A percentile compares a stretch with the other conserved stretches of the same genome.
These are phyloP conservation scores for Malassezia nana DNA, from an alignment of 1,284 basidiomycete genomes.

Conservation along the genomic window DNA sequence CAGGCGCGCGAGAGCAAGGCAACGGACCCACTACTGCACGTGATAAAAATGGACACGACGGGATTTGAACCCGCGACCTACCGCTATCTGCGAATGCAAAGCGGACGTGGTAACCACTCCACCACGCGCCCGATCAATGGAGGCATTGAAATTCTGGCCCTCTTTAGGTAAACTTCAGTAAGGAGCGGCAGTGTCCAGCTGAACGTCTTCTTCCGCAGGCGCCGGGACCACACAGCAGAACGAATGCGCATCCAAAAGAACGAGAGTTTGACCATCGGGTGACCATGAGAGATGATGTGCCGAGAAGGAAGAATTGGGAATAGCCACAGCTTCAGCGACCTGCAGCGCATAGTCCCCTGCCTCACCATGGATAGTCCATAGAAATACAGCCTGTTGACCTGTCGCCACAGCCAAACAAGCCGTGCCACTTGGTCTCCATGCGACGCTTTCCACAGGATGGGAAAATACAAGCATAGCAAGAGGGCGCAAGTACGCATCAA, in stretches of 20 bases:
- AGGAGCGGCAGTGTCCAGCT: not conserved
- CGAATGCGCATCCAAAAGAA: not conserved
- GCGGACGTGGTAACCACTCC: slow-evolving; percentile 23
- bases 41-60: slow-evolving; percentile 21
- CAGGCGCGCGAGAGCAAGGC: not conserved
- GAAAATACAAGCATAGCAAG: slow-evolving; percentile 60
- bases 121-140: slow-evolving; percentile 15
- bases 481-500: slow-evolving; percentile 51
- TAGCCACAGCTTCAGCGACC: slow-evolving; percentile 13
- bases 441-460: slow-evolving; percentile 56
- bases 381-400: slow-evolving; percentile 60
- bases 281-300: slow-evolving; percentile 6
- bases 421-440: slow-evolving; percentile 64
- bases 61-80: slow-evolving; percentile 24
- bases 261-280: slow-evolving; percentile 10
- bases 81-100: slow-evolving; percentile 18
- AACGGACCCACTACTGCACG: not conserved
- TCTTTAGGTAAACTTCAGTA: not conserved
- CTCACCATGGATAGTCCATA: slow-evolving; percentile 52
- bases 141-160: not conserved
- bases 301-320: slow-evolving; percentile 11
- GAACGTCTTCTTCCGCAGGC: not conserved
- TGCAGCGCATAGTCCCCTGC: not conserved
- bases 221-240: slow-evolving; percentile 15
- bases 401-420: slow-evolving; percentile 63